phyloP scores from a whole-genome alignment of 2,329 filamentous ascomycete genomes.

The Exophiala sideris region DNA sequence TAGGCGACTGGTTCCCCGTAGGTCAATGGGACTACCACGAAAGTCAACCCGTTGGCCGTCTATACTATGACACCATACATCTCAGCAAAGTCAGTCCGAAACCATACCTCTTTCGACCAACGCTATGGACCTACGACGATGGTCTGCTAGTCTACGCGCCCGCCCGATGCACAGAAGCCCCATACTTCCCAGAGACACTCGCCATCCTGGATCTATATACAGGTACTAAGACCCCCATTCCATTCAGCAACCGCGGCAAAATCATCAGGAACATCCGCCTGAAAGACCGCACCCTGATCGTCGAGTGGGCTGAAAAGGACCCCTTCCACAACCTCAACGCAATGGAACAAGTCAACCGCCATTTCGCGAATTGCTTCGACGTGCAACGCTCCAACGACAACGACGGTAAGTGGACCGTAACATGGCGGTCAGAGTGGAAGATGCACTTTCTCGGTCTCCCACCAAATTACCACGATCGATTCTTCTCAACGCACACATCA shows the following conservation, averaged over 20 bases:
- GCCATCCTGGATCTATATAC: slow-evolving; percentile 52
- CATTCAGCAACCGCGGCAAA: slow-evolving; percentile 51
- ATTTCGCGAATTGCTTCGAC: slow-evolving; percentile 60
- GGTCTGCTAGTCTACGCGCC: slow-evolving; percentile 55
- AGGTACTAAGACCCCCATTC: slow-evolving; percentile 43
- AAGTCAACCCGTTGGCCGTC: slow-evolving; percentile 30
- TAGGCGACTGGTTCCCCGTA: slow-evolving; percentile 38
- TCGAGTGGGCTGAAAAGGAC: slow-evolving; percentile 61
- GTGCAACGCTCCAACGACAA: slow-evolving; percentile 32
- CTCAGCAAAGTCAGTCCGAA: slow-evolving; percentile 20
- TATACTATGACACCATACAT: slow-evolving; percentile 28
- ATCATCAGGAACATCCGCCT: slow-evolving; percentile 56
- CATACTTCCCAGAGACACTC: slow-evolving; percentile 32
- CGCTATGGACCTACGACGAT: slow-evolving; percentile 57
- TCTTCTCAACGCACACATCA: slow-evolving; percentile 59
- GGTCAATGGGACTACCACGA: slow-evolving; percentile 42
- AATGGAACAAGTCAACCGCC: slow-evolving; percentile 51
- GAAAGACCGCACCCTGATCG: slow-evolving; percentile 52
- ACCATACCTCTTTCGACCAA: slow-evolving; percentile 37
- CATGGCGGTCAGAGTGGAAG: slow-evolving; percentile 58
- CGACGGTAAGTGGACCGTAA: slow-evolving; percentile 32
- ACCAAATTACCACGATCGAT: slow-evolving; percentile 55
- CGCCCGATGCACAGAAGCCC: slow-evolving; percentile 30
- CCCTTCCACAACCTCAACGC: slow-evolving; percentile 53
- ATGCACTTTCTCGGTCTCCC: slow-evolving; percentile 57